Conservation (phyloP, 768 basidiomycete genomes). For the Hygrocybe coccinea region DNA sequence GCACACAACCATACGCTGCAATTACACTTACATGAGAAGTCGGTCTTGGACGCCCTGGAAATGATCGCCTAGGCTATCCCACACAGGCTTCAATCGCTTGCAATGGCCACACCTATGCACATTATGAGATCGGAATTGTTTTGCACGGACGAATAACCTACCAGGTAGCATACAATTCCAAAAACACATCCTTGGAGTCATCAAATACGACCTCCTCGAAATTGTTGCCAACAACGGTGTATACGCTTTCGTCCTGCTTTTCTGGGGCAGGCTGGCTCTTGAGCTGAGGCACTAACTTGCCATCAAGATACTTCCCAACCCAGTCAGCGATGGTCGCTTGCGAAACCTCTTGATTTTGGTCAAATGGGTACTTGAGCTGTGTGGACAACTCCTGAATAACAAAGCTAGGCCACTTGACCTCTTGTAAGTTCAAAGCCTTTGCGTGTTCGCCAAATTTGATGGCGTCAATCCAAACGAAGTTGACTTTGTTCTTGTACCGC, state of each 20-base stretch:
- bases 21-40: conserved; percentile 60
- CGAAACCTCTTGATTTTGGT: conserved; percentile 61
- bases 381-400: conserved; percentile 82
- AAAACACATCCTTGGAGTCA: conserved; percentile 87
- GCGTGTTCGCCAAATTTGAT: conserved; percentile 94
- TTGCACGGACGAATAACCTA: conserved; percentile 34
- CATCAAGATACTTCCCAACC: conserved; percentile 62
- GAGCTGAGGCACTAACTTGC: conserved; percentile 73
- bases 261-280: conserved; percentile 89
- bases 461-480: conserved; percentile 98
- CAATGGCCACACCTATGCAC: conserved; percentile 79
- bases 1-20: not conserved
- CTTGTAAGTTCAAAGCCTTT: conserved; percentile 83
- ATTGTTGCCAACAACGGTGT: conserved; percentile 77
- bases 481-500: conserved; percentile 78
- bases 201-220: conserved; percentile 86
- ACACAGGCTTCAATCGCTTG: conserved; percentile 93
- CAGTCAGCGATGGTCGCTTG: conserved; percentile 52
- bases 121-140: not conserved
- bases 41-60: conserved; percentile 71
- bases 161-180: conserved; percentile 98
- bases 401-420: conserved; percentile 88
- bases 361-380: conserved; percentile 86
- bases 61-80: conserved; percentile 86
- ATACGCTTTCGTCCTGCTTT: conserved; percentile 77